Base-by-base conservation (phyloP, 306 rosid genomes). In the Styphnolobium japonicum region DNA sequence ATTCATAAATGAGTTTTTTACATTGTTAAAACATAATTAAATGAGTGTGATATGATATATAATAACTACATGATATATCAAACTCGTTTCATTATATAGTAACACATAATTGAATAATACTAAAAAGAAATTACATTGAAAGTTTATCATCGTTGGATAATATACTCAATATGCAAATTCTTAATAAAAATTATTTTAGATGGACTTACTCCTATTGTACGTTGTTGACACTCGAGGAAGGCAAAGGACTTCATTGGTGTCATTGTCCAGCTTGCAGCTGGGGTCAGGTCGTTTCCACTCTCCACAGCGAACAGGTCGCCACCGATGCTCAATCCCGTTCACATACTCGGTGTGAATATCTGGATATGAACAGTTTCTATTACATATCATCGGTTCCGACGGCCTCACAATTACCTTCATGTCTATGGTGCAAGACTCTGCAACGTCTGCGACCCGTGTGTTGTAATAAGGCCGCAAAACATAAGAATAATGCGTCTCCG, bases 271-370 rank as follows among this genome's bases (percentile, higher is more conserved):
- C 15, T 10, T 8, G 49, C 49, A 43, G 0, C n/a, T 10, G 49
- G 7, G 11, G 11, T 11, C 49, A 1, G 1, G 49, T 43, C 1
- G 12, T 43, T 43, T 1, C 49, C 49, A 43, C 12, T 8, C 49
- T 9, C 49, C 27, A 18, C 60, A 52, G 23, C 0, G 60, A 52
- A 3, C 19, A 6, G 48, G 64, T 51, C 11, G 25, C 66, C 71
- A 51, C 11, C 76, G 60, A 10, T 51, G 21, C 48, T 71, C 76
- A 33, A 71, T 33, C 21, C 75, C 75, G 7, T 69, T 69, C 5
- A 29, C 27, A 8, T 46, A 9, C 75, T 27, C 60, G 14, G 10
- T 27, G 4, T 46, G 18, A 49, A 49, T 37, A 8, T 31, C 45
- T 8, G 43, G 34, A 71, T 71, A 18, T 3, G 19, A 7, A 16